Base-by-base conservation (phyloP, 2,329 filamentous ascomycete genomes). In the Microdochium paspali region DNA sequence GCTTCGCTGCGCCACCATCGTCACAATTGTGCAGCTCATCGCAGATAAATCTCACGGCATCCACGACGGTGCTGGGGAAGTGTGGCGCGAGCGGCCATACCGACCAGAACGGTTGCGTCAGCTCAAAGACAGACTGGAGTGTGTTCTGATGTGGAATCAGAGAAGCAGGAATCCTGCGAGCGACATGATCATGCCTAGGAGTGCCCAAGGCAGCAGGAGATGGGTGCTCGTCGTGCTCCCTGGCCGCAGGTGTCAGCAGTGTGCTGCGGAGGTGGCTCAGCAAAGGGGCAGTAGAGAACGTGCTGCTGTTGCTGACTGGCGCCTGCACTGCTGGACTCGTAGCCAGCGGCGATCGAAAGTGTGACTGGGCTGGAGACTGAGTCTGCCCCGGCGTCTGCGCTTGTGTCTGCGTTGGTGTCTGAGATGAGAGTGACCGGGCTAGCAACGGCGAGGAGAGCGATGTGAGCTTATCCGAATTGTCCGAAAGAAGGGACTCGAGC, bases 31-130 rank as follows among this genome's bases (percentile, higher is more conserved):
- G 53, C 50, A 68, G 59, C 28, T 62, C 59, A 1, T 66, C 53
- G 60, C 63, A 51, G 50, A 68, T 55, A 50, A 62, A 58, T 57
- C 58, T 51, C 24, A 63, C 51, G 13, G 61, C 60, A 25, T 63
- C 59, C 15, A 63, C 61, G 12, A 71, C 68, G 10, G 67, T 70
- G 47, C 63, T 32, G 10, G 45, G 40, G 21, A 45, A 44, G 18
- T 46, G 46, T 51, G 35, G 48, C 35, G 51, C 52, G 13, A 49
- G 46, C 5, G 51, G 50, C 57, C 59, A 61, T 4, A 57, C 50
- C 15, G 46, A 42, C 60, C 59, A 61, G 45, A 53, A 56, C 10
- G 45, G 46, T 32, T 58, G 46, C 7, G 57, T 59, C 9, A 45
- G 46, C 9, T 52, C 35, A 10, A 61, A 51, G 15, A 62, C 53